A percentile compares a stretch with the other conserved stretches of the same genome.
Conservation (phyloP, 2,329 filamentous ascomycete species). For the Trichoderma polysporum region DNA sequence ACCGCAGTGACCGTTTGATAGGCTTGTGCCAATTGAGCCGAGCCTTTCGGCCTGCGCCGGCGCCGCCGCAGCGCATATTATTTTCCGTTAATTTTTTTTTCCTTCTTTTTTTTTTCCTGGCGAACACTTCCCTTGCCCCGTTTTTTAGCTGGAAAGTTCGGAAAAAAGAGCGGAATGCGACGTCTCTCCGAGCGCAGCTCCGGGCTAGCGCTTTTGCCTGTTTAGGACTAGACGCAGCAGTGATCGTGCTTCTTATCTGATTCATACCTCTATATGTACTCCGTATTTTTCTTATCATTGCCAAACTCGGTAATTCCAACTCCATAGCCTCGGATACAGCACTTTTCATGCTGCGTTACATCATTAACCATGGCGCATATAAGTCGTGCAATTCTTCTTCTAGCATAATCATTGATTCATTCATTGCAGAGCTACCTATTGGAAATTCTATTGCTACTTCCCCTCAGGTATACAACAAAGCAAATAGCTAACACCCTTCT, state of each 20-base stretch:
- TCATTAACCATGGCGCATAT: too few species aligned
- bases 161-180: slow-evolving; percentile 26
- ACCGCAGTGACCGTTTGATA: slow-evolving; percentile 15
- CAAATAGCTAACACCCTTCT: not conserved
- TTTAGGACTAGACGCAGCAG: not conserved
- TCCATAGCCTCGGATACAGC: too few species aligned
- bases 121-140: not conserved
- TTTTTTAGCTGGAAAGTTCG: slow-evolving; percentile 2
- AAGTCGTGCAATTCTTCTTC: not conserved
- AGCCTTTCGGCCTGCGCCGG: slow-evolving; percentile 18
- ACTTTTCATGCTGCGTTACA: too few species aligned
- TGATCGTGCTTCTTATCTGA: not conserved
- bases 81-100: slow-evolving; percentile 2
- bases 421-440: not conserved
- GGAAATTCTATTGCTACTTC: slow-evolving; percentile 10
- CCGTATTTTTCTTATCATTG: not conserved
- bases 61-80: slow-evolving; percentile 1
- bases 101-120: not conserved
- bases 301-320: not conserved
- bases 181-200: slow-evolving; percentile 25
- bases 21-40: slow-evolving; percentile 19
- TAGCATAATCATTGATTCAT: not conserved
- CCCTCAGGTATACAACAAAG: not conserved
- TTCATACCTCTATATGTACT: too few species aligned
- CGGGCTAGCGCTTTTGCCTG: not conserved